phyloP scores from a whole-genome alignment of 2,329 filamentous ascomycete genomes.

The Apiospora hydei region DNA sequence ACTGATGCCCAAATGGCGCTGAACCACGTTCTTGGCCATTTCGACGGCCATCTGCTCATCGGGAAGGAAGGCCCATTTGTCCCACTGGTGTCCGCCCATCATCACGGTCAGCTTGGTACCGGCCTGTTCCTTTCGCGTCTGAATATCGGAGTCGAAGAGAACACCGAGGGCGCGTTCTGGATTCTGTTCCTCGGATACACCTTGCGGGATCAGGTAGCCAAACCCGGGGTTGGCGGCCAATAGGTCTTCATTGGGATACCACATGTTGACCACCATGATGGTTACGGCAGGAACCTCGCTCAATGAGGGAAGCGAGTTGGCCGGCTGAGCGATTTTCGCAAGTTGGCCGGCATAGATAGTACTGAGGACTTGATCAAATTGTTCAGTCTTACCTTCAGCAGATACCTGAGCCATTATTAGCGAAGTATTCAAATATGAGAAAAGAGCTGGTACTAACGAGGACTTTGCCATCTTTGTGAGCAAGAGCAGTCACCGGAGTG shows the following conservation, averaged over 20 bases:
- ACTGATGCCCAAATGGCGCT: constrained; percentile 75
- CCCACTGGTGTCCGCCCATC: constrained; percentile 93
- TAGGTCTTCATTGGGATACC: constrained; percentile 72
- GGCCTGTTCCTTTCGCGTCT: constrained; percentile 38
- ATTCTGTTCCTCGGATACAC: constrained; percentile 74
- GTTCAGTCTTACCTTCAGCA: constrained; percentile 30
- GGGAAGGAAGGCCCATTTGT: constrained; percentile 66
- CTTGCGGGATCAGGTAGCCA: constrained; percentile 88
- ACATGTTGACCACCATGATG: constrained; percentile 93
- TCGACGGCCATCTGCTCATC: constrained; percentile 68
- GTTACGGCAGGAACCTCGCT: constrained; percentile 70
- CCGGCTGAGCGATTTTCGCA: constrained; percentile 43
- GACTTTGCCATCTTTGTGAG: constrained; percentile 47
- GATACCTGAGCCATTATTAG: constrained; percentile 27
- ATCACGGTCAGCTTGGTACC: constrained; percentile 94
- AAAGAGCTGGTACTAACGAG: constrained; percentile 45
- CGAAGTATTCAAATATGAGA: neutral
- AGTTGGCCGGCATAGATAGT: constrained; percentile 63
- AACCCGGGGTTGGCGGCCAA: constrained; percentile 73
- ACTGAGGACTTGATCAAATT: constrained; percentile 68
- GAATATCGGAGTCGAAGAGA: constrained; percentile 82
- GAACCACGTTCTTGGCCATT: constrained; percentile 74
- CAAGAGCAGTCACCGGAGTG: constrained; percentile 56
- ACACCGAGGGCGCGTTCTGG: constrained; percentile 87
- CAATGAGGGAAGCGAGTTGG: constrained; percentile 55